Conservation (phyloP, 1,139 yeast species). For the Yamadazyma membranifaciens region DNA sequence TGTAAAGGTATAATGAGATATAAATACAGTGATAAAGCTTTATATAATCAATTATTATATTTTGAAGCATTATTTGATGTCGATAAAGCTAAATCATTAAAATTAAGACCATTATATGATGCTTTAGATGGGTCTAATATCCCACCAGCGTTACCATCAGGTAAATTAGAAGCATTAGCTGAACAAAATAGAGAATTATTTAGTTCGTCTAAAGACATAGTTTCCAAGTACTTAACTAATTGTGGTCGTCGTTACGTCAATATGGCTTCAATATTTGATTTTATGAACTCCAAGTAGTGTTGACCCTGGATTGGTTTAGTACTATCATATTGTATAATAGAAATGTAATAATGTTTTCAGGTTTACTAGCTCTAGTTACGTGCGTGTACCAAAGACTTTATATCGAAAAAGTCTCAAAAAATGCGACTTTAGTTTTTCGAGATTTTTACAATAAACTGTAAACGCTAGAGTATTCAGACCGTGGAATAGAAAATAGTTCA, state of each 20-base stretch:
- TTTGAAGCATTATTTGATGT: conserved; percentile 78
- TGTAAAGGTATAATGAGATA: conserved; percentile 87
- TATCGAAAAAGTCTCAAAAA: neutral
- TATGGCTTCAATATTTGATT: conserved; percentile 77
- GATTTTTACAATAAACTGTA: neutral
- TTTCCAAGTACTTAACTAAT: conserved; percentile 70
- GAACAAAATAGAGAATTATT: conserved; percentile 77
- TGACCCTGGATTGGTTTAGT: neutral
- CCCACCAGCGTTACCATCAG: conserved; percentile 44
- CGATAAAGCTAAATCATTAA: conserved; percentile 65
- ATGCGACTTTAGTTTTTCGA: conserved; percentile 1
- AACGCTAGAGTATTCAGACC: too few relatives aligned
- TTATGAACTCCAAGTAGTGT: conserved; percentile 27
- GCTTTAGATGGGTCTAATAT: conserved; percentile 22
- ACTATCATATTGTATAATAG: conserved; percentile 2
- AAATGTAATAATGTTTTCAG: neutral
- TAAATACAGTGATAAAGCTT: conserved; percentile 71
- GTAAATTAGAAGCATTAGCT: conserved; percentile 68
- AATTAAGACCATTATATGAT: conserved; percentile 49
- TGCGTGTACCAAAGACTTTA: neutral
- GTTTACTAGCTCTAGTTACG: too few relatives aligned
- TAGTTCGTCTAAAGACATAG: conserved; percentile 56
- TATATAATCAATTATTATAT: conserved; percentile 85
- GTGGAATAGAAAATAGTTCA: neutral
- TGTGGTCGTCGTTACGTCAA: conserved; percentile 93